Percentiles rank a stretch among this genome's conserved stretches.
These are phyloP conservation scores for Linum tenue DNA, from an alignment of 345 rosid genomes.

Conservation along the genomic window DNA sequence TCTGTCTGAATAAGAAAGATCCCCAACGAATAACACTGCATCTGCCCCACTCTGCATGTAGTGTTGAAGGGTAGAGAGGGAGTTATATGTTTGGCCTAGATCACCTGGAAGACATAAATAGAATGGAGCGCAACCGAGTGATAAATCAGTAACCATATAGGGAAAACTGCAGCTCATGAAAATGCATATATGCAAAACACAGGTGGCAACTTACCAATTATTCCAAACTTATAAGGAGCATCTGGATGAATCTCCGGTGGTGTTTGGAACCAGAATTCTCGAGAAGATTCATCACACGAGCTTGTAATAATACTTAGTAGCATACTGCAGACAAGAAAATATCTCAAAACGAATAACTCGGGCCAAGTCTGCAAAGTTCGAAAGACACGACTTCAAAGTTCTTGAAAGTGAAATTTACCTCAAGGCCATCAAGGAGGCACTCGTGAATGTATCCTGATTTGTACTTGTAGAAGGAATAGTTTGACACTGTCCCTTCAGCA, in stretches of 20 bases:
- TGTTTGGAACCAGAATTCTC: slow-evolving; percentile 85
- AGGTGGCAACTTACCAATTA: slow-evolving; percentile 58
- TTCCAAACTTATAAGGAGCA: slow-evolving; percentile 80
- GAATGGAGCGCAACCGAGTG: not conserved
- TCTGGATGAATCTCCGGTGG: slow-evolving; percentile 73
- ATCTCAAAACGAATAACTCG: not conserved
- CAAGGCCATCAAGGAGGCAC: slow-evolving; percentile 60
- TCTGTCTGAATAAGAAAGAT: slow-evolving; percentile 92
- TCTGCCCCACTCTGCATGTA: slow-evolving; percentile 79
- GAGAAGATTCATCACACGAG: slow-evolving; percentile 52
- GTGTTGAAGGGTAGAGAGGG: slow-evolving; percentile 80
- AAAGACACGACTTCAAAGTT: not conserved
- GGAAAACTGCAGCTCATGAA: not conserved
- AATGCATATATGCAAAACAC: not conserved
- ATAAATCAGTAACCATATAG: not conserved
- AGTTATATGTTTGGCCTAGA: slow-evolving; percentile 91
- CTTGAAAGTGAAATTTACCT: slow-evolving; percentile 37
- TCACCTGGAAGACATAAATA: slow-evolving; percentile 50
- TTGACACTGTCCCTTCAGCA: slow-evolving; percentile 50
- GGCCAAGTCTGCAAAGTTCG: too few species aligned
- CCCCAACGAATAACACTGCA: slow-evolving; percentile 79
- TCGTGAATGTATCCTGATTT: slow-evolving; percentile 85
- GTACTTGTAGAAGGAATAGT: slow-evolving; percentile 69
- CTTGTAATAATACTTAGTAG: slow-evolving; percentile 82
- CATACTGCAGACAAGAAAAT: slow-evolving; percentile 40